A percentile compares a stretch with the other conserved stretches of the same genome.
Conservation (phyloP, 129 eudicot species). For the Glebionis coronaria region DNA sequence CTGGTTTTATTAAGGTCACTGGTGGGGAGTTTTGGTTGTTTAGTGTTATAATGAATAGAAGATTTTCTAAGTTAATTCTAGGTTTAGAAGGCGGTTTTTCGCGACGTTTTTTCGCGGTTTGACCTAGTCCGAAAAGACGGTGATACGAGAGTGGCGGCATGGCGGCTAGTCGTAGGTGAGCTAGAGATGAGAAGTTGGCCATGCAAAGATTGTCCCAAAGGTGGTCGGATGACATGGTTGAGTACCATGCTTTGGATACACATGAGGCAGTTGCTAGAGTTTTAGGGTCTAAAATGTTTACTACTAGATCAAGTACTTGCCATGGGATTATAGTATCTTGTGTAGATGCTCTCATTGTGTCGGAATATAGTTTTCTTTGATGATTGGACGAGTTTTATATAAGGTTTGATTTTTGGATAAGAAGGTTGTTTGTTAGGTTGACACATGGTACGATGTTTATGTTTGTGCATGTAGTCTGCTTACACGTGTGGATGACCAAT, state of each 20-base stretch:
- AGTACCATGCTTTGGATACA: constrained; percentile 58
- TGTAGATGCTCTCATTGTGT: neutral
- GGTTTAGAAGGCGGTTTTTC: constrained; percentile 42
- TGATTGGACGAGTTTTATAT: constrained; percentile 7
- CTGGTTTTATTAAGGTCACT: constrained; percentile 31
- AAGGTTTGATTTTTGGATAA: constrained; percentile 28
- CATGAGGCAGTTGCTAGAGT: constrained; percentile 54
- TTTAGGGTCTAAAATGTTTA: constrained; percentile 55
- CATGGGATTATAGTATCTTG: constrained; percentile 34
- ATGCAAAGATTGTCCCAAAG: constrained; percentile 60
- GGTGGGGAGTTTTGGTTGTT: constrained; percentile 21
- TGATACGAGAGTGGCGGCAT: constrained; percentile 35
- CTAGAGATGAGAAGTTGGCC: constrained; percentile 56
- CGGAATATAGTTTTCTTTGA: neutral
- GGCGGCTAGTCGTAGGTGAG: constrained; percentile 37
- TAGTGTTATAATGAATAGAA: constrained; percentile 48
- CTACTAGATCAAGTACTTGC: constrained; percentile 43
- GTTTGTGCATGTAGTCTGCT: constrained; percentile 4
- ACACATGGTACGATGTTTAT: constrained; percentile 18
- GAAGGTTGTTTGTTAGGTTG: constrained; percentile 16
- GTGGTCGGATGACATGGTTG: constrained; percentile 68
- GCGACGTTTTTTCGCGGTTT: constrained; percentile 43
- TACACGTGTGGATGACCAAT: constrained; percentile 23
- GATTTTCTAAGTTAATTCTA: constrained; percentile 27
- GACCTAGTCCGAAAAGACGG: constrained; percentile 51